phyloP scores from a whole-genome alignment of 2,329 filamentous ascomycete species.

The Ceratocystiopsis sp. region DNA sequence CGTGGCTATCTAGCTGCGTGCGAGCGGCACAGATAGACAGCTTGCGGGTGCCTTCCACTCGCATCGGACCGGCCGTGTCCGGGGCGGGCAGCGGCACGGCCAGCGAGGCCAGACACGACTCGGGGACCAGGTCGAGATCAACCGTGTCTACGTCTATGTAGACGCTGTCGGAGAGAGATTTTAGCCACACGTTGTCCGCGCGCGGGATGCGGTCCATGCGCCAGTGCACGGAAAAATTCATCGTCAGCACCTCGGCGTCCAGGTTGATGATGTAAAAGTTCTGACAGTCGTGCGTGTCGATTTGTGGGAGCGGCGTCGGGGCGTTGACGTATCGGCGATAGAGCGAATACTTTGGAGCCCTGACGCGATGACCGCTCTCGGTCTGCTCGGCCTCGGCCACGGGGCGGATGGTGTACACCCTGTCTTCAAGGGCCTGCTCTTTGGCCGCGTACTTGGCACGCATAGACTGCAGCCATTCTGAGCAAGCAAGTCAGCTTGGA shows the following conservation, averaged over 20 bases:
- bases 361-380: background rate
- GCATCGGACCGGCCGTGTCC: background rate
- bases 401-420: background rate
- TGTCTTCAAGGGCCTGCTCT: background rate
- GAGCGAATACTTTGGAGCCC: background rate
- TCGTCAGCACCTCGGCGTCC: constrained; percentile 2
- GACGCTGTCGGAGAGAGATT: background rate
- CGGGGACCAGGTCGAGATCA: background rate
- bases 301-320: background rate
- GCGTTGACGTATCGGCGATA: background rate
- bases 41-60: background rate
- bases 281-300: background rate
- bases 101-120: constrained; percentile 1
- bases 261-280: constrained; percentile 1
- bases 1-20: background rate
- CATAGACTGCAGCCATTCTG: constrained; percentile 1
- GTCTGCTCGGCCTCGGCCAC: background rate
- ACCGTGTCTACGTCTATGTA: background rate
- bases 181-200: background rate
- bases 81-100: background rate
- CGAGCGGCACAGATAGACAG: background rate
- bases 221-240: constrained; percentile 3
- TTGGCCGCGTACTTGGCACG: background rate
- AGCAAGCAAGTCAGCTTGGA: background rate
- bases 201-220: constrained; percentile 2